A percentile compares a stretch with the other conserved stretches of the same genome.
Evolutionary conservation across 805 yeast species (phyloP).

Genomic region (Deakozyma indianensis): DNA sequence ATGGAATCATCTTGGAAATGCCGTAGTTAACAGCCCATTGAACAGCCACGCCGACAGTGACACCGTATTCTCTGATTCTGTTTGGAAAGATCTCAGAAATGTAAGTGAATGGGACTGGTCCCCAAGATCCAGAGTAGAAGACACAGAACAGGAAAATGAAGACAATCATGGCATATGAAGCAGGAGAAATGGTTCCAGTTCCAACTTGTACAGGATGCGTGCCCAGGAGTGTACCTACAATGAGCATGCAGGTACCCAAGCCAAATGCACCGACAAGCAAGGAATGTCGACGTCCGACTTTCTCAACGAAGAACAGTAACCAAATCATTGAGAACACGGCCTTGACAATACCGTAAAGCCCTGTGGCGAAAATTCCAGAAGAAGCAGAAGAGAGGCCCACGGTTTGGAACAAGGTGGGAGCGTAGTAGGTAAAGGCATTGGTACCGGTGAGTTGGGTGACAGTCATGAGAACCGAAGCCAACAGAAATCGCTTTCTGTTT

Average conservation of each 20-base stretch:
- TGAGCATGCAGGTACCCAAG: slow-evolving; percentile 8
- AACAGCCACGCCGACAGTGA: slow-evolving; percentile 60
- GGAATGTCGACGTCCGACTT: slow-evolving; percentile 8
- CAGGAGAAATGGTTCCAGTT: slow-evolving; percentile 3
- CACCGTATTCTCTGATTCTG: slow-evolving; percentile 65
- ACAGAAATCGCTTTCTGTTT: slow-evolving; percentile 29
- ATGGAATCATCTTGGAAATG: slow-evolving; percentile 24
- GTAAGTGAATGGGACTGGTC: slow-evolving; percentile 74
- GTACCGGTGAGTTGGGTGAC: slow-evolving; percentile 85
- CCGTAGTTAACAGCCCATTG: slow-evolving; percentile 38
- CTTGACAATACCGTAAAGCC: slow-evolving; percentile 11
- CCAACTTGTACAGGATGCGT: slow-evolving; percentile 5
- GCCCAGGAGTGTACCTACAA: slow-evolving; percentile 7
- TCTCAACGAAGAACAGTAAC: slow-evolving; percentile 5
- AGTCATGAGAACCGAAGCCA: slow-evolving; percentile 59
- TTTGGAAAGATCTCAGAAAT: slow-evolving; percentile 75
- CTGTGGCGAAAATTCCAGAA: slow-evolving; percentile 10
- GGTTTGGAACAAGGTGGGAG: slow-evolving; percentile 61
- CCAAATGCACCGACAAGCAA: slow-evolving; percentile 7
- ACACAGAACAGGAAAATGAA: slow-evolving; percentile 47
- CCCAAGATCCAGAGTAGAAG: slow-evolving; percentile 27
- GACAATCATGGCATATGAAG: slow-evolving; percentile 29
- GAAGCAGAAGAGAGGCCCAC: slow-evolving; percentile 41
- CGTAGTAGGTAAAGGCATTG: slow-evolving; percentile 80
- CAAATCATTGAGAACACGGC: slow-evolving; percentile 6